Evolutionary conservation across 1,284 basidiomycete genomes (phyloP).

Genomic region (Volvariella volvacea): DNA sequence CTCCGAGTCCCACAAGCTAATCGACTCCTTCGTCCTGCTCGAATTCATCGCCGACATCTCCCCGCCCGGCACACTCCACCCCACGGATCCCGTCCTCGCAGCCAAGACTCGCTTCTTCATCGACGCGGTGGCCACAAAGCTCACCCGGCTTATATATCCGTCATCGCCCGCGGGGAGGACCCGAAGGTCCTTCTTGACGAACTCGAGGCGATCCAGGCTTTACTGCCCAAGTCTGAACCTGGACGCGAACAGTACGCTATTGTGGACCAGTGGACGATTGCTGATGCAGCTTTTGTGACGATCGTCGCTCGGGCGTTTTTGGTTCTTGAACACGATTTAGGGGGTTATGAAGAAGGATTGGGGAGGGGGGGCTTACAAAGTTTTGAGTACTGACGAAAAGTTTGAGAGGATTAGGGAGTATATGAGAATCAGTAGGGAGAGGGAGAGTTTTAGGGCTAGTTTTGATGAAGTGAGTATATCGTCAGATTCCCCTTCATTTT

Average conservation of each 20-base stretch:
- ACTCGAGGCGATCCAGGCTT: constrained; percentile 34
- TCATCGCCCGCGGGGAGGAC: constrained; percentile 34
- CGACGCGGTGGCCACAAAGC: constrained; percentile 39
- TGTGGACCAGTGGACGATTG: constrained; percentile 43
- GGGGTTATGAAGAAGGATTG: constrained; percentile 32
- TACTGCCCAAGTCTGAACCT: no score
- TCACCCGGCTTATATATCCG: constrained; percentile 29
- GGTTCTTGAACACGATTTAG: constrained; percentile 37
- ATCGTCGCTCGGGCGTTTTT: constrained; percentile 39
- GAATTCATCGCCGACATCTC: constrained; percentile 58
- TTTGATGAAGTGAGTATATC: constrained; percentile 36
- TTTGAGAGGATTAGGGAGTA: constrained; percentile 40
- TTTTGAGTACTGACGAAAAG: constrained; percentile 28
- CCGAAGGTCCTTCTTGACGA: constrained; percentile 31
- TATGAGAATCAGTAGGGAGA: constrained; percentile 28
- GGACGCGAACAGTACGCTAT: constrained; percentile 32
- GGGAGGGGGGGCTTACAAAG: constrained; percentile 33
- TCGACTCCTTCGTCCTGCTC: constrained; percentile 55
- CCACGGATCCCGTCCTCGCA: constrained; percentile 44
- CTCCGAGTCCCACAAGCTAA: constrained; percentile 48
- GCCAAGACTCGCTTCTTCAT: constrained; percentile 58
- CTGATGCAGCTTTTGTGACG: constrained; percentile 46
- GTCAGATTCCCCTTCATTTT: background rate
- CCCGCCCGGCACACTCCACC: constrained; percentile 39
- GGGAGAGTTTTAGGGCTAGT: constrained; percentile 42